These are phyloP conservation scores for Diplodia intermedia DNA, from an alignment of 2,329 filamentous ascomycete species.

Conservation along the genomic window DNA sequence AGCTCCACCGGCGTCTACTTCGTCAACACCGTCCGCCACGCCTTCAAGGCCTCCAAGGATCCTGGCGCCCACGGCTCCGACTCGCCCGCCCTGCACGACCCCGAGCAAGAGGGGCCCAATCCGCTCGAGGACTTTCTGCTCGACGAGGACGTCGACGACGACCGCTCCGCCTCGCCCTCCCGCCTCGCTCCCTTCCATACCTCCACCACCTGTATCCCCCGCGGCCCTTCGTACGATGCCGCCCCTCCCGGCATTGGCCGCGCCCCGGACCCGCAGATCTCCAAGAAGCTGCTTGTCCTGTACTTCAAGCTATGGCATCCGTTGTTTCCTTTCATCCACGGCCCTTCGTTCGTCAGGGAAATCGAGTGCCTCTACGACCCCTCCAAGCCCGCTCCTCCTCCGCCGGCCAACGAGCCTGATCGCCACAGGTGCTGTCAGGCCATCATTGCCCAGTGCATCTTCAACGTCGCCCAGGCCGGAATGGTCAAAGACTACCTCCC, in stretches of 20 bases:
- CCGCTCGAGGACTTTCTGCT: conserved; percentile 32
- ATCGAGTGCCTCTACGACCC: conserved; percentile 30
- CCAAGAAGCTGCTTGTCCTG: conserved; percentile 19
- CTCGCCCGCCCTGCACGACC: conserved; percentile 15
- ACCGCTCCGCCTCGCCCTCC: background rate
- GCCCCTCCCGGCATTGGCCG: conserved; percentile 30
- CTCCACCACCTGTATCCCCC: conserved; percentile 8
- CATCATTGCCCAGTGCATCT: conserved; percentile 32
- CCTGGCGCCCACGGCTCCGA: background rate
- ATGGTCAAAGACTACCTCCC: conserved; percentile 20
- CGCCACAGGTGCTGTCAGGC: conserved; percentile 27
- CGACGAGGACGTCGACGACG: conserved; percentile 10
- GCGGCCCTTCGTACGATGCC: conserved; percentile 29
- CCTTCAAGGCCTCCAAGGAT: conserved; percentile 31
- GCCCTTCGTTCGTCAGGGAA: conserved; percentile 56
- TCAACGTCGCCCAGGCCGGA: conserved; percentile 29
- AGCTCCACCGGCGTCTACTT: conserved; percentile 32
- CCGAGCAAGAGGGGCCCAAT: conserved; percentile 25
- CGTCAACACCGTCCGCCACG: conserved; percentile 32
- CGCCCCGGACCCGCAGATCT: conserved; percentile 13
- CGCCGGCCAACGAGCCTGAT: conserved; percentile 23
- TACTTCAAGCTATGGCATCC: conserved; percentile 67
- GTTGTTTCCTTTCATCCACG: conserved; percentile 63
- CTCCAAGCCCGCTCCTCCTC: conserved; percentile 8
- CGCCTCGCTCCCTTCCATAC: background rate